phyloP scores from a whole-genome alignment of 2,329 filamentous ascomycete species.

The Pseudocercospora eumusae region DNA sequence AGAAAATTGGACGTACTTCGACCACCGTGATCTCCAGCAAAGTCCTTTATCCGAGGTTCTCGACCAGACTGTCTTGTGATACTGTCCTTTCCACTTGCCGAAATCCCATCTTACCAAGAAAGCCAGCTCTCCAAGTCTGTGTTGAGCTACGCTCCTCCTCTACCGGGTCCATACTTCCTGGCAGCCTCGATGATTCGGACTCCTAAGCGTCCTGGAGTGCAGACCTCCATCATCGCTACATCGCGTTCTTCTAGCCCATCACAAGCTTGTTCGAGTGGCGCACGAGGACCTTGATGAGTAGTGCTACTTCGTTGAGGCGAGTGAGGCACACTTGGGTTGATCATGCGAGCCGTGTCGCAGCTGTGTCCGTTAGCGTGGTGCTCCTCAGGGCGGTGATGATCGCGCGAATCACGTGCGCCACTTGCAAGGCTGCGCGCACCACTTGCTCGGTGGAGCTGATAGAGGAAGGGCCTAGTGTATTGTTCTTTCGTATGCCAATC shows the following conservation, averaged over 20 bases:
- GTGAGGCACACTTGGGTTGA: neutral
- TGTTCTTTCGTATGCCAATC: conserved; percentile 12
- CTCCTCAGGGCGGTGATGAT: neutral
- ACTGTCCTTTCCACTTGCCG: neutral
- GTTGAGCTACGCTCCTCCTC: neutral
- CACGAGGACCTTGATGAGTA: neutral
- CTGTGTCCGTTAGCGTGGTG: neutral
- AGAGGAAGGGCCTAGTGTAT: conserved; percentile 6
- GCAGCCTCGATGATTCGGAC: conserved; percentile 5
- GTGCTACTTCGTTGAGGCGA: neutral
- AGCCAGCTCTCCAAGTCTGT: neutral
- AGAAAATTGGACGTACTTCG: neutral
- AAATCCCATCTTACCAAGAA: neutral
- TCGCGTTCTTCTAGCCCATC: neutral
- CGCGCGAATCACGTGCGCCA: neutral
- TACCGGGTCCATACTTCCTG: neutral
- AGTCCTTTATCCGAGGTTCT: neutral
- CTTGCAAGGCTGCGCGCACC: neutral
- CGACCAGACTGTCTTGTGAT: neutral
- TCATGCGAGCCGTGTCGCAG: neutral
- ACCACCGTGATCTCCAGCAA: no score
- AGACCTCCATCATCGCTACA: neutral
- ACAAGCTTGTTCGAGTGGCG: neutral
- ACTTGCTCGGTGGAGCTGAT: neutral
- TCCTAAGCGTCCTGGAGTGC: conserved; percentile 1